phyloP scores from a whole-genome alignment of 2,329 filamentous ascomycete genomes.

The Aspergillus bombycis region DNA sequence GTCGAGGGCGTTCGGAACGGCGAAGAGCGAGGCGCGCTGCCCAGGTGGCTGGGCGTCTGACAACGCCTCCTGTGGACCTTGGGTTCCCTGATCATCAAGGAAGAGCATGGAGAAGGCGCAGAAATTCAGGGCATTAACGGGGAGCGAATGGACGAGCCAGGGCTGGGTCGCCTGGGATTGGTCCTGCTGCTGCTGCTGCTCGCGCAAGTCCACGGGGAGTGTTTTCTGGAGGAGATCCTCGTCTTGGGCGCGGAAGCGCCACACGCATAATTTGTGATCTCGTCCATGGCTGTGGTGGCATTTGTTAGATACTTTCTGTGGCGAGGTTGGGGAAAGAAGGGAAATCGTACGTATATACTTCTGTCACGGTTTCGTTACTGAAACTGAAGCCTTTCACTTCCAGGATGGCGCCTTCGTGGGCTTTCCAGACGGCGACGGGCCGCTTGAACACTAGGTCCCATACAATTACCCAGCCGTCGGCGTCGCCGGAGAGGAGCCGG shows the following conservation, averaged over 20 bases:
- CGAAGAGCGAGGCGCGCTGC: slow-evolving; percentile 56
- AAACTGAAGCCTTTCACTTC: slow-evolving; percentile 76
- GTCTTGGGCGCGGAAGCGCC: slow-evolving; percentile 73
- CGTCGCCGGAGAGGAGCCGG: slow-evolving; percentile 82
- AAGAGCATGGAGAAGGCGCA: slow-evolving; percentile 60
- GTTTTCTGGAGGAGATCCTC: slow-evolving; percentile 60
- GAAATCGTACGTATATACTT: slow-evolving; percentile 76
- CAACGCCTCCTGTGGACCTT: no score
- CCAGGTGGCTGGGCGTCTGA: no score
- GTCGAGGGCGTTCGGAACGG: slow-evolving; percentile 76
- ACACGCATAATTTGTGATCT: slow-evolving; percentile 83
- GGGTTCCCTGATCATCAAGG: slow-evolving; percentile 14
- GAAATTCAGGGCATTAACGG: slow-evolving; percentile 94
- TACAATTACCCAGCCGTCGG: slow-evolving; percentile 82
- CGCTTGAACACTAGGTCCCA: slow-evolving; percentile 86
- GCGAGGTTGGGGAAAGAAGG: not conserved
- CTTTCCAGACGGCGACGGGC: slow-evolving; percentile 80
- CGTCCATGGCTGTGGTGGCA: slow-evolving; percentile 72
- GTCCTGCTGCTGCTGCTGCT: slow-evolving; percentile 30
- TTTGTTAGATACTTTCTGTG: slow-evolving; percentile 15
- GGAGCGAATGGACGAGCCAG: slow-evolving; percentile 81
- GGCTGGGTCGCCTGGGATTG: slow-evolving; percentile 56
- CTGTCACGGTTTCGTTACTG: slow-evolving; percentile 51
- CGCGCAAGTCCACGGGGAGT: slow-evolving; percentile 69
- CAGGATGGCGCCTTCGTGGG: slow-evolving; percentile 77